Conservation (phyloP, 2,329 filamentous ascomycete species). For the Xylaria sp. region DNA sequence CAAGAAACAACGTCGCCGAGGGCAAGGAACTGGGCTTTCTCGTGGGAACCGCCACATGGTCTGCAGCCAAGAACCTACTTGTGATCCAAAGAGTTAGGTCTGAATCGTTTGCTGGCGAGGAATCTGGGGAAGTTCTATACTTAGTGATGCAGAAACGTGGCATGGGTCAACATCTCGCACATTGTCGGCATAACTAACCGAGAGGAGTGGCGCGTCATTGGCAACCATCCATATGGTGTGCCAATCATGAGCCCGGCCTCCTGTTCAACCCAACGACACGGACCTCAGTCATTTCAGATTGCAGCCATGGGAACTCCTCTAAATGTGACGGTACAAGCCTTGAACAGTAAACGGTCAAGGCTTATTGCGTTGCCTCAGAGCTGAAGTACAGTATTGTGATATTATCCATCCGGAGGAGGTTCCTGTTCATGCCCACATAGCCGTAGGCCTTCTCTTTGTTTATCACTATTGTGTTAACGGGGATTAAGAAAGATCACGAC, state of each 20-base stretch:
- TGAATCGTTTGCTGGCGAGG: slow-evolving; percentile 4
- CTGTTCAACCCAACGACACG: not conserved
- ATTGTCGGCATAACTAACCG: slow-evolving; percentile 15
- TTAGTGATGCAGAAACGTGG: not conserved
- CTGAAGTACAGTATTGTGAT: not conserved
- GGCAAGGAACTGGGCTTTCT: not conserved
- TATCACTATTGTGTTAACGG: not conserved
- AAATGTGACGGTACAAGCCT: not conserved
- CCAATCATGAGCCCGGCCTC: not conserved
- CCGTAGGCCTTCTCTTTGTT: not conserved
- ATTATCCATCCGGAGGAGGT: not conserved
- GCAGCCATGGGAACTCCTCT: not conserved
- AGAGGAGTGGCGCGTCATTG: not conserved
- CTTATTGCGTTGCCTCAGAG: not conserved
- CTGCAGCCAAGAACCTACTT: slow-evolving; percentile 9
- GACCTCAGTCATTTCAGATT: not conserved
- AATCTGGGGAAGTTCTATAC: not conserved
- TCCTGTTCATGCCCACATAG: not conserved
- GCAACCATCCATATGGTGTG: not conserved
- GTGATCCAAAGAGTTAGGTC: not conserved
- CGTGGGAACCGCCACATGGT: not conserved
- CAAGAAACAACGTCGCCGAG: not conserved
- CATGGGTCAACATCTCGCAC: not conserved
- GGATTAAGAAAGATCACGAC: slow-evolving; percentile 3
- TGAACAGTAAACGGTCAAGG: not conserved